Percentiles rank a stretch among this genome's conserved stretches.
These are phyloP conservation scores for Apiospora hydei DNA, from an alignment of 2,329 filamentous ascomycete species.

Conservation along the genomic window DNA sequence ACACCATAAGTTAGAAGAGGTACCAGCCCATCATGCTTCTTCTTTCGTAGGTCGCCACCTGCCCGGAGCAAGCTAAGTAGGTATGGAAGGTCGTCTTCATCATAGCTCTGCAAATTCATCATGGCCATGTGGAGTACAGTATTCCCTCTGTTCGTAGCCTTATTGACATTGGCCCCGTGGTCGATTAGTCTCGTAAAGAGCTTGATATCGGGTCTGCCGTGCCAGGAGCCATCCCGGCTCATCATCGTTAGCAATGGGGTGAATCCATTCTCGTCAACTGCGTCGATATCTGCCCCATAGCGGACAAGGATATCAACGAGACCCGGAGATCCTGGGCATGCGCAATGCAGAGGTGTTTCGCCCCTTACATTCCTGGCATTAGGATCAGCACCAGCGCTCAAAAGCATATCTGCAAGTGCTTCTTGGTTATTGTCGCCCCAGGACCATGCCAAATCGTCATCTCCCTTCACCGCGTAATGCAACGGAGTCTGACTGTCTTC, in stretches of 20 bases:
- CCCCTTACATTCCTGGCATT: not conserved
- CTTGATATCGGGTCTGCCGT: not conserved
- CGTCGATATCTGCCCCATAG: conserved; percentile 3
- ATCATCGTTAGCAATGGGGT: conserved; percentile 5
- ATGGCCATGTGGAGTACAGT: not conserved
- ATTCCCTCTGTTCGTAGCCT: not conserved
- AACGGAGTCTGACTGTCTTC: not conserved
- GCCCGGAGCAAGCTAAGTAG: not conserved
- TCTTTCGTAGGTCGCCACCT: not conserved
- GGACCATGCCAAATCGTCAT: not conserved
- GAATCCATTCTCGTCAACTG: not conserved
- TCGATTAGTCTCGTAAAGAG: not conserved
- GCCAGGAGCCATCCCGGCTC: not conserved
- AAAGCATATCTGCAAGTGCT: not conserved
- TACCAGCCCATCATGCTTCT: not conserved
- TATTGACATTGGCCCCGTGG: not conserved
- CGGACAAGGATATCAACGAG: not conserved
- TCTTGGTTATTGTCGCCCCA: not conserved
- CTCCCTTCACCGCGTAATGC: not conserved
- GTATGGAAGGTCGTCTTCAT: not conserved
- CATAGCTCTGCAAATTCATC: not conserved
- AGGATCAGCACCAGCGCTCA: conserved; percentile 4
- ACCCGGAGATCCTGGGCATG: not conserved
- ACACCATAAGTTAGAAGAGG: not conserved
- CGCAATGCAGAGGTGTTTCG: conserved; percentile 12